Evolutionary conservation across 352 stramenopile species (phyloP), one percentile per base, ranked within the genome.

Genomic region (Globisporangium okanoganense): DNA sequence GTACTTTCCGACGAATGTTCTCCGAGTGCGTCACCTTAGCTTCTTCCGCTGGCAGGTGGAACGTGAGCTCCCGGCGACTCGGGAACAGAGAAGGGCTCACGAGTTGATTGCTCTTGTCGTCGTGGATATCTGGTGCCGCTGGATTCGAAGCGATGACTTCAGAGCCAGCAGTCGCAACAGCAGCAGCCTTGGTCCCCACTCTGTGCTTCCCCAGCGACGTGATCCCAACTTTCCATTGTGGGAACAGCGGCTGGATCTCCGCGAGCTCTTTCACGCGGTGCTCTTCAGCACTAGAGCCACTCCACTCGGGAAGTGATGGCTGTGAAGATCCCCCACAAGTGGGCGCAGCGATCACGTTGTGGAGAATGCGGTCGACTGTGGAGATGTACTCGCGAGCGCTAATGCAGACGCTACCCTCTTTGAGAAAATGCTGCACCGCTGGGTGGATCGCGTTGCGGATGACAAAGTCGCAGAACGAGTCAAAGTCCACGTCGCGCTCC

Each of bases 1-100:
- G 80, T 16, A 87, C 57, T 45, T 82, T 82, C 29, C 70, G 74
- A 3, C 70, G 78, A 16, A 87, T 78, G 55, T 79, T 88, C 20
- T 66, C 65, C 4, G 73, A 66, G 22, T 85, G 80, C 3, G 68
- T 69, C 14, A 64, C 63, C 9, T 63, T 51, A 1, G 69, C 72
- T 65, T 80, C 65, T 6, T 61, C 7, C 0, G 44, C 48, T 38
- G 66, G 55, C 9, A 87, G 61, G 35, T 72, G 59, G 14, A 67
- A 31, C 0, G 65, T 61, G 13, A 71, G 59, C 58, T 75, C 62
- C 9, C 65, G 57, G 10, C 67, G 71, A 49, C 58, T 69, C 5
- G 33, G 45, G 14, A 71, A 70, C 25, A 24, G 3, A n/a, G n/a
- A n/a, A n/a, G n/a, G n/a, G n/a, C n/a, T n/a, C n/a, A n/a, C n/a